These are phyloP conservation scores for Colletotrichum brevisporum DNA, from an alignment of 2,329 filamentous ascomycete genomes.

Conservation along the genomic window DNA sequence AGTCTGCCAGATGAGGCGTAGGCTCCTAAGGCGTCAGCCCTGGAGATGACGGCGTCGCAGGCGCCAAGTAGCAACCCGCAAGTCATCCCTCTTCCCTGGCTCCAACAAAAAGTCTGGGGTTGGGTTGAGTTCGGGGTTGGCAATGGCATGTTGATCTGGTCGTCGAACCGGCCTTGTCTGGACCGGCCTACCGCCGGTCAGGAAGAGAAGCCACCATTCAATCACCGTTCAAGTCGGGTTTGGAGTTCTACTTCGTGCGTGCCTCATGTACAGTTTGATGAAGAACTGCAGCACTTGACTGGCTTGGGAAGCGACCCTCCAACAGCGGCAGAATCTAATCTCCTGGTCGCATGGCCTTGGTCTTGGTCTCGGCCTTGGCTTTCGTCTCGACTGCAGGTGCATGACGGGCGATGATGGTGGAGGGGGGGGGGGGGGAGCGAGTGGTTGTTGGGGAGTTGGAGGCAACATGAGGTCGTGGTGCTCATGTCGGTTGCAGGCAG, in stretches of 20 bases:
- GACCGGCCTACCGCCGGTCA: not conserved
- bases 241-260: not conserved
- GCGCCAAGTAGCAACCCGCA: conserved; percentile 22
- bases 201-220: conserved; percentile 3
- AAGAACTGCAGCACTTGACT: conserved; percentile 30
- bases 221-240: conserved; percentile 14
- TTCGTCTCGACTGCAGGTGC: not conserved
- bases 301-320: conserved; percentile 31
- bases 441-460: not conserved
- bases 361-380: not conserved
- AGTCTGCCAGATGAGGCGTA: conserved; percentile 5
- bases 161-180: conserved; percentile 3
- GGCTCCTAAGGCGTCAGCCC: conserved; percentile 12
- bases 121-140: not conserved
- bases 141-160: not conserved
- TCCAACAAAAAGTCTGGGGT: not conserved
- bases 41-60: conserved; percentile 37
- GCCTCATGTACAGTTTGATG: conserved; percentile 34
- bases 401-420: not conserved
- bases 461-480: not conserved
- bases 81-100: conserved; percentile 5
- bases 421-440: conserved; percentile 1
- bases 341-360: conserved; percentile 31
- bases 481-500: conserved; percentile 26
- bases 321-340: conserved; percentile 22